Evolutionary conservation across 345 rosid species (phyloP).

Genomic region (Microcos paniculata): DNA sequence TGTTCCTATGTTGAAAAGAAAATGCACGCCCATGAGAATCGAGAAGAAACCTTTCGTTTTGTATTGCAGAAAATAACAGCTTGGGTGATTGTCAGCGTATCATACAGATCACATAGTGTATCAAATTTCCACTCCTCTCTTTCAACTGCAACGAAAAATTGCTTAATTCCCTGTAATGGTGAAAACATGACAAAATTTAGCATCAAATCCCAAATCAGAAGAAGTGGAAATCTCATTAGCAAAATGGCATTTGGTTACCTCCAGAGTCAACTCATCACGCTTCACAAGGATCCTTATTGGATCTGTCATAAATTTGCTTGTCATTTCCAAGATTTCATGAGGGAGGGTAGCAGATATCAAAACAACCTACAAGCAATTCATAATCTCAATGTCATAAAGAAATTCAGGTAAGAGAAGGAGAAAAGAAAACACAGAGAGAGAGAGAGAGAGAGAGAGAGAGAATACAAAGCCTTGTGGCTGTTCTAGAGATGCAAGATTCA

Average conservation of each 20-base stretch:
- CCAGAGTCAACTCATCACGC: conserved; percentile 97
- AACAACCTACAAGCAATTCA: conserved; percentile 52
- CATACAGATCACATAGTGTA: conserved; percentile 92
- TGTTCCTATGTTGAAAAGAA: neutral
- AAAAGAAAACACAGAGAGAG: neutral
- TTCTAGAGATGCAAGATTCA: neutral
- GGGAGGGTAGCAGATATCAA: conserved; percentile 97
- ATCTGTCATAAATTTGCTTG: conserved; percentile 91
- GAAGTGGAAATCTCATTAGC: neutral
- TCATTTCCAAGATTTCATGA: conserved; percentile 94
- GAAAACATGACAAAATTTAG: conserved; percentile 7
- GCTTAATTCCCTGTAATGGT: conserved; percentile 81
- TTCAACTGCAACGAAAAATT: conserved; percentile 94
- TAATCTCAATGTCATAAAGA: neutral
- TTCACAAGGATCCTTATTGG: conserved; percentile 95
- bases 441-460: neutral
- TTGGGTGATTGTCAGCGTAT: conserved; percentile 89
- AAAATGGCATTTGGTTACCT: conserved; percentile 41
- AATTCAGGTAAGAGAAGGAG: neutral
- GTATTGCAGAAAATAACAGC: conserved; percentile 99
- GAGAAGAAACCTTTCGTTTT: conserved; percentile 66
- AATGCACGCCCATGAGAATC: neutral
- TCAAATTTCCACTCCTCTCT: conserved; percentile 99
- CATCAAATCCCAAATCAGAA: neutral
- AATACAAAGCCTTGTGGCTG: neutral